Percentiles rank a stretch among this genome's conserved stretches.
phyloP scores from a whole-genome alignment of 2,329 filamentous ascomycete species.

The Blastomyces parvus region DNA sequence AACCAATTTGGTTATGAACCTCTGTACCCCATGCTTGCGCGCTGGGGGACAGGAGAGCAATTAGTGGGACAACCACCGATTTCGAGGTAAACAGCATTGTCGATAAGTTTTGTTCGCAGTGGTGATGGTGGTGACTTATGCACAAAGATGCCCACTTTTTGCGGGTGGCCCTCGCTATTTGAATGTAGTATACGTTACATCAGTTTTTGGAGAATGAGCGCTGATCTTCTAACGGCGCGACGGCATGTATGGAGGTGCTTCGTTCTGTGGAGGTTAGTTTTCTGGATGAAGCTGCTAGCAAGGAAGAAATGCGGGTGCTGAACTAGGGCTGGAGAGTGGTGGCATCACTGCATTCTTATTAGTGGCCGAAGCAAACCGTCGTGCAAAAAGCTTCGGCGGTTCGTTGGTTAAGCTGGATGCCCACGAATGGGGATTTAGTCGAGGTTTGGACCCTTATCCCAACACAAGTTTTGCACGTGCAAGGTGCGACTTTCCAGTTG shows the following conservation, averaged over 20 bases:
- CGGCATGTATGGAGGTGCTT: neutral
- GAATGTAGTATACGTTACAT: neutral
- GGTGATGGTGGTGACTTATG: too few species aligned
- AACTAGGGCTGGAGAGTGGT: neutral
- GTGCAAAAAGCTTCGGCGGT: neutral
- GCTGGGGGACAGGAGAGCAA: neutral
- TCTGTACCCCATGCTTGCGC: slow-evolving; percentile 9
- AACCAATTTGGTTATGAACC: slow-evolving; percentile 9
- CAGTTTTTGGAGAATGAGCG: neutral
- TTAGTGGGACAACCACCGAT: neutral
- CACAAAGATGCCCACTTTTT: too few species aligned
- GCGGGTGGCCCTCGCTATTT: neutral
- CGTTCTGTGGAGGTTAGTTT: neutral
- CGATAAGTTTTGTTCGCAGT: too few species aligned
- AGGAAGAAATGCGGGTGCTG: neutral
- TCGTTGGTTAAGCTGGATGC: neutral
- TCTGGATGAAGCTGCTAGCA: neutral
- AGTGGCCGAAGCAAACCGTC: neutral
- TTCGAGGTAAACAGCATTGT: neutral
- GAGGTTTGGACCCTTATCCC: neutral
- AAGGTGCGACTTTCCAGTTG: neutral
- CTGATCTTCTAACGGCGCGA: neutral
- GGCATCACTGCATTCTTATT: neutral
- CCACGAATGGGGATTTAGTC: neutral
- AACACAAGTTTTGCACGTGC: neutral